phyloP scores from a whole-genome alignment of 1,284 basidiomycete species.

The Malassezia vespertilionis region DNA sequence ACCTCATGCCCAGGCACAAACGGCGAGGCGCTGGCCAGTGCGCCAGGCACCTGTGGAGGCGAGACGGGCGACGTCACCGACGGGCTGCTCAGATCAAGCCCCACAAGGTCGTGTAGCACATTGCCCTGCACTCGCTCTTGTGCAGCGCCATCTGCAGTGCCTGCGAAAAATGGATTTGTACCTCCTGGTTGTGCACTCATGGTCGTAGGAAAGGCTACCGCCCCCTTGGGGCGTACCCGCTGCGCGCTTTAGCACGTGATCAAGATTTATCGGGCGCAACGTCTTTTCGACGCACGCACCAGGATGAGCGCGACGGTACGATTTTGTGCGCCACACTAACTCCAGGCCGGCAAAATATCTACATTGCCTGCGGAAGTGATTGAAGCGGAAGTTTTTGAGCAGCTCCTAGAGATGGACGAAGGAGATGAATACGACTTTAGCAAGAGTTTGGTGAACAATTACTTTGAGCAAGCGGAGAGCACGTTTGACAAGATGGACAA shows the following conservation, averaged over 20 bases:
- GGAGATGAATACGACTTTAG: slow-evolving; percentile 66
- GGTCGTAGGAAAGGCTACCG: no score
- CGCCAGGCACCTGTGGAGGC: not conserved
- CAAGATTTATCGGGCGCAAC: no score
- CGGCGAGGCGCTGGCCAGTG: slow-evolving; percentile 1
- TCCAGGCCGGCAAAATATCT: not conserved
- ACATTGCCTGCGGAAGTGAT: slow-evolving; percentile 49
- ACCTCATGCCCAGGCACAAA: no score
- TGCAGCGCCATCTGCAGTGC: not conserved
- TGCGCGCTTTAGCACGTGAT: no score
- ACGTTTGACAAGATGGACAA: slow-evolving; percentile 71
- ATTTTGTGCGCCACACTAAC: not conserved
- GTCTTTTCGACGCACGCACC: no score
- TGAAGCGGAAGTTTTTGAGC: slow-evolving; percentile 67
- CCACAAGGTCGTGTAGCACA: slow-evolving; percentile 1
- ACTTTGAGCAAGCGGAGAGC: slow-evolving; percentile 56
- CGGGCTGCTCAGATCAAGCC: slow-evolving; percentile 8
- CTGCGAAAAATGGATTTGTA: slow-evolving; percentile 10
- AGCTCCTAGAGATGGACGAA: slow-evolving; percentile 83
- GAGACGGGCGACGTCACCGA: not conserved
- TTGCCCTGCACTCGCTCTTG: not conserved
- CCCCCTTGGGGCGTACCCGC: no score
- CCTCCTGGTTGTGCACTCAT: no score
- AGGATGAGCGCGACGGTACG: no score
- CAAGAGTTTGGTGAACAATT: slow-evolving; percentile 63